Evolutionary conservation across 805 yeast genomes (phyloP).

Genomic region (Metschnikowia santaceciliae): DNA sequence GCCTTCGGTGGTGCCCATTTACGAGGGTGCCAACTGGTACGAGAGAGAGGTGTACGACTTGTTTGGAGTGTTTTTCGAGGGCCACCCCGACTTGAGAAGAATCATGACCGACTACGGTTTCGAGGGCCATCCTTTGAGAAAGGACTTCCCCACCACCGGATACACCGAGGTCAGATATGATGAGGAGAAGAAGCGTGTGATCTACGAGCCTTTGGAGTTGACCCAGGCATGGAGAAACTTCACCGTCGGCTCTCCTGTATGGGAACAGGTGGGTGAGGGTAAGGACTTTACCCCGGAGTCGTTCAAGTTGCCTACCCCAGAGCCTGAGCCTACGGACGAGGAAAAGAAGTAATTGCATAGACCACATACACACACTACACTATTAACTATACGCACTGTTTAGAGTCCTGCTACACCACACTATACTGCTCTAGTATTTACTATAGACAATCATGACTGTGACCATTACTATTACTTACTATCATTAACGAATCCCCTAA

Average conservation of each 20-base stretch:
- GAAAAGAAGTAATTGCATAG: conserved; percentile 23
- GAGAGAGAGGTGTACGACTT: conserved; percentile 87
- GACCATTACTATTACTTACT: too few species aligned
- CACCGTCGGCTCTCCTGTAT: conserved; percentile 80
- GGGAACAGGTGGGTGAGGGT: conserved; percentile 92
- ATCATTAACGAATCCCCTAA: too few species aligned
- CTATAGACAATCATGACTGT: too few species aligned
- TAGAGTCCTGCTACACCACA: neutral
- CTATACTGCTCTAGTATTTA: neutral
- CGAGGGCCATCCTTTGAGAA: conserved; percentile 87
- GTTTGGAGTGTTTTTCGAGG: conserved; percentile 83
- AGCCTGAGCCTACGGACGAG: conserved; percentile 58
- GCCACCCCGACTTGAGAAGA: conserved; percentile 86
- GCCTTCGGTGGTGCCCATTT: conserved; percentile 70
- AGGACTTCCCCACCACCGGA: conserved; percentile 91
- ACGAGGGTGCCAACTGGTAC: conserved; percentile 83
- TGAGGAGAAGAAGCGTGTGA: conserved; percentile 84
- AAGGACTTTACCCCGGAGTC: conserved; percentile 74
- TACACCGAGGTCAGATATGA: conserved; percentile 88
- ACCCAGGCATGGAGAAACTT: conserved; percentile 92
- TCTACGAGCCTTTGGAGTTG: conserved; percentile 85
- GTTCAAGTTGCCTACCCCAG: conserved; percentile 79
- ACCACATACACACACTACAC: neutral
- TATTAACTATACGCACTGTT: neutral
- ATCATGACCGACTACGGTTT: conserved; percentile 90